Conservation (phyloP, 352 stramenopile genomes). For the Phytophthora niederhauseri region DNA sequence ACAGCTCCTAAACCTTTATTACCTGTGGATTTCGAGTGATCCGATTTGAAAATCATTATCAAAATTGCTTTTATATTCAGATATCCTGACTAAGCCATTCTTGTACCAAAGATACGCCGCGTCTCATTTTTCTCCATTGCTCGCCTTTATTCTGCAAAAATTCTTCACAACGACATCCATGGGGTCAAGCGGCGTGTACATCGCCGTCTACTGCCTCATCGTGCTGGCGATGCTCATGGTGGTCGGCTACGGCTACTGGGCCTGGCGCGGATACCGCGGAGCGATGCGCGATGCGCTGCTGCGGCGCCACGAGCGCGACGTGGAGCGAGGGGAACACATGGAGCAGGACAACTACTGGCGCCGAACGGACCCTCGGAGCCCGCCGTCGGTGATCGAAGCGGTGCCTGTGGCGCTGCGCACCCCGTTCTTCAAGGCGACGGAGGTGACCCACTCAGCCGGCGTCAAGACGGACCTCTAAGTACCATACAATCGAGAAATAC, state of each 20-base stretch:
- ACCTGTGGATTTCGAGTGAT: not conserved
- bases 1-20: not conserved
- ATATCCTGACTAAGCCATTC: not conserved
- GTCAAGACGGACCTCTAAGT: constrained; percentile 19
- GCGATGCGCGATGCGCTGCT: constrained; percentile 34
- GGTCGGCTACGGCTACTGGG: constrained; percentile 30
- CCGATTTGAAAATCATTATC: no score
- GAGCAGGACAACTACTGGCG: constrained; percentile 36
- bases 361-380: constrained; percentile 19
- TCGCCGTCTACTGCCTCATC: constrained; percentile 40
- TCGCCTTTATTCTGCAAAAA: not conserved
- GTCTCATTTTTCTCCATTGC: constrained; percentile 1
- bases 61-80: not conserved
- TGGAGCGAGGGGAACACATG: constrained; percentile 28
- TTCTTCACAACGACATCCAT: constrained; percentile 4
- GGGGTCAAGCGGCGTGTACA: constrained; percentile 27
- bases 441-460: constrained; percentile 10
- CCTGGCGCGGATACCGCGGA: constrained; percentile 32
- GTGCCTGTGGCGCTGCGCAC: constrained; percentile 16
- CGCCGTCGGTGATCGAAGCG: constrained; percentile 14
- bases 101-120: not conserved
- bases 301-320: constrained; percentile 37
- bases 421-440: constrained; percentile 10
- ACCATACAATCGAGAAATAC: not conserved
- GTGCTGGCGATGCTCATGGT: constrained; percentile 38